Percentiles rank a stretch among this genome's conserved stretches.
phyloP scores from a whole-genome alignment of 148 eudicot genomes.

The Bassia scoparia region DNA sequence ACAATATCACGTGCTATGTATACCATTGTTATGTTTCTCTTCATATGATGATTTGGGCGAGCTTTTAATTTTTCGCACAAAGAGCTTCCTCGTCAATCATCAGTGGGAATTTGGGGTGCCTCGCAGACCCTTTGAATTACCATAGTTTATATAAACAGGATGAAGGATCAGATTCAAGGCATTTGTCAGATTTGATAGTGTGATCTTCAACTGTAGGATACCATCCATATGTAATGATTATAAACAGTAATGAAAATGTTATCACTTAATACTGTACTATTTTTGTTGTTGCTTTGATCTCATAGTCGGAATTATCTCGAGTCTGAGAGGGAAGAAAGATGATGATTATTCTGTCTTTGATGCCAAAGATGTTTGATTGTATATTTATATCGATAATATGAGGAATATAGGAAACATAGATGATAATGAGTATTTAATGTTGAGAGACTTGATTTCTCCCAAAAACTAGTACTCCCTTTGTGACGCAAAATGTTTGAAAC shows the following conservation, averaged over 20 bases:
- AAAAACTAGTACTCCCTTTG: too few relatives aligned
- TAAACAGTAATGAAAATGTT: conserved; percentile 12
- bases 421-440: too few relatives aligned
- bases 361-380: too few relatives aligned
- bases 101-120: conserved; percentile 12
- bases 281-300: background rate
- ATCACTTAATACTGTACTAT: too few relatives aligned
- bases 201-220: conserved; percentile 11
- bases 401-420: too few relatives aligned
- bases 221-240: conserved; percentile 12
- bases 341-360: too few relatives aligned
- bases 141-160: conserved; percentile 16
- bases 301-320: too few relatives aligned
- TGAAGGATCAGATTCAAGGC: conserved; percentile 6
- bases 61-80: conserved; percentile 25
- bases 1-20: conserved; percentile 15
- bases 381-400: too few relatives aligned
- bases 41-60: conserved; percentile 14
- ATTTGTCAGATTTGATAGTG: background rate
- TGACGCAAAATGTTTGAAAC: too few relatives aligned
- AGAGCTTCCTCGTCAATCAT: conserved; percentile 9
- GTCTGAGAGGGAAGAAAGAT: too few relatives aligned
- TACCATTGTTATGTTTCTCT: conserved; percentile 5
- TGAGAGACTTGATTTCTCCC: too few relatives aligned
- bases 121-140: conserved; percentile 16